phyloP scores from a whole-genome alignment of 2,329 filamentous ascomycete genomes.

The Monosporascus sp. region DNA sequence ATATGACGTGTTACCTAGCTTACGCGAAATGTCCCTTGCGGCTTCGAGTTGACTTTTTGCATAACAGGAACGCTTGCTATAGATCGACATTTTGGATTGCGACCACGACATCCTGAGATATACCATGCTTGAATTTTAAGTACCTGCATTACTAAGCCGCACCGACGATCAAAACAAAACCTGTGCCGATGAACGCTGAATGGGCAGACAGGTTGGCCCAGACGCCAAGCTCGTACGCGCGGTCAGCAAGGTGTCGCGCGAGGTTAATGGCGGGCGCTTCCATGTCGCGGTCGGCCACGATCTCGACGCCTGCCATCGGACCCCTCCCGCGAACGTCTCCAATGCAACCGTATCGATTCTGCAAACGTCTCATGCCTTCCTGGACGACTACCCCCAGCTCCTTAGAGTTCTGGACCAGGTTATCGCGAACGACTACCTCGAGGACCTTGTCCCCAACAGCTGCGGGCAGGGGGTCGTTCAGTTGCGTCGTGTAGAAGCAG shows the following conservation, averaged over 20 bases:
- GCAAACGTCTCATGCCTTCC: slow-evolving; percentile 39
- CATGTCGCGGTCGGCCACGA: slow-evolving; percentile 44
- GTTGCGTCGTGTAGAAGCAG: slow-evolving; percentile 56
- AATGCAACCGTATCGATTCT: slow-evolving; percentile 52
- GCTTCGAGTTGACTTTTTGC: no score
- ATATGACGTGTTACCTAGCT: no score
- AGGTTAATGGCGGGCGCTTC: slow-evolving; percentile 41
- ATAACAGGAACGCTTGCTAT: no score
- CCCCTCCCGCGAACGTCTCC: slow-evolving; percentile 57
- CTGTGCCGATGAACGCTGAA: no score
- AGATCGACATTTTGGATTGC: no score
- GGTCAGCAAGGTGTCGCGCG: slow-evolving; percentile 40
- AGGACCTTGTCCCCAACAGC: slow-evolving; percentile 58
- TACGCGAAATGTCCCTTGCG: no score
- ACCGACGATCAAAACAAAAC: no score
- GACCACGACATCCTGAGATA: no score
- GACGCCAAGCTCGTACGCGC: slow-evolving; percentile 47
- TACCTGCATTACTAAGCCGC: no score
- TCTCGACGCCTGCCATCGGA: slow-evolving; percentile 54
- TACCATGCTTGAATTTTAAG: no score
- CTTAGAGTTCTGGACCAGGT: slow-evolving; percentile 41
- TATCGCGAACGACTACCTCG: slow-evolving; percentile 54
- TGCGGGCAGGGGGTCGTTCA: slow-evolving; percentile 57
- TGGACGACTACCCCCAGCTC: slow-evolving; percentile 41
- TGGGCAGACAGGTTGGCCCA: no score